Evolutionary conservation across 306 rosid species (phyloP).

Genomic region (Lupinus albus): DNA sequence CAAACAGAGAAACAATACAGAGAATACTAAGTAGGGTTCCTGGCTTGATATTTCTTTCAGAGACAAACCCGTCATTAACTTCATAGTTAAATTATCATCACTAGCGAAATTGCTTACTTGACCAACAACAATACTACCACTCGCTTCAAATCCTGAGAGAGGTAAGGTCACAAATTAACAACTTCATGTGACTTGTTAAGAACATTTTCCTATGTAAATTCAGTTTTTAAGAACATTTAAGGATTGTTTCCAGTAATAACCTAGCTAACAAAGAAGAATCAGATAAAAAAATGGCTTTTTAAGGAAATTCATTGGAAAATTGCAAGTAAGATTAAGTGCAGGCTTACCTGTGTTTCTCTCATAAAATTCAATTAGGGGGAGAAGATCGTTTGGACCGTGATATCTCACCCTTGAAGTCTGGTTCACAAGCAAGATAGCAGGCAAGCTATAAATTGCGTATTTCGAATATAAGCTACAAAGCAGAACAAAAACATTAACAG

Average conservation of each 20-base stretch:
- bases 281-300: not conserved
- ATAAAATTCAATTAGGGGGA: constrained; percentile 59
- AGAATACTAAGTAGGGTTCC: constrained; percentile 64
- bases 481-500: constrained; percentile 23
- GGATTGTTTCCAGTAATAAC: not conserved
- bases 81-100: constrained; percentile 37
- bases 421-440: constrained; percentile 73
- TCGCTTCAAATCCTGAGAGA: constrained; percentile 59
- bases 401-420: constrained; percentile 61
- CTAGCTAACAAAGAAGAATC: not conserved
- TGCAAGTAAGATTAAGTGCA: constrained; percentile 27
- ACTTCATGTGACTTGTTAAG: not conserved
- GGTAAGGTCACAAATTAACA: constrained; percentile 19
- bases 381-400: constrained; percentile 60
- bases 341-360: constrained; percentile 61
- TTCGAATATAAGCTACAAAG: constrained; percentile 69
- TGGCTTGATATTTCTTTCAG: constrained; percentile 46
- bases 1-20: constrained; percentile 62
- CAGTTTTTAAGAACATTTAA: not conserved
- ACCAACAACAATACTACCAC: constrained; percentile 41
- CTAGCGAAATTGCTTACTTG: constrained; percentile 34
- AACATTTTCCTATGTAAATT: not conserved
- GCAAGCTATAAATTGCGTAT: constrained; percentile 75
- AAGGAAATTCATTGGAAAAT: constrained; percentile 5
- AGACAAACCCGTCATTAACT: constrained; percentile 42